These are phyloP conservation scores for Acidiella bohemica DNA, from an alignment of 495 filamentous ascomycete species.

Conservation along the genomic window DNA sequence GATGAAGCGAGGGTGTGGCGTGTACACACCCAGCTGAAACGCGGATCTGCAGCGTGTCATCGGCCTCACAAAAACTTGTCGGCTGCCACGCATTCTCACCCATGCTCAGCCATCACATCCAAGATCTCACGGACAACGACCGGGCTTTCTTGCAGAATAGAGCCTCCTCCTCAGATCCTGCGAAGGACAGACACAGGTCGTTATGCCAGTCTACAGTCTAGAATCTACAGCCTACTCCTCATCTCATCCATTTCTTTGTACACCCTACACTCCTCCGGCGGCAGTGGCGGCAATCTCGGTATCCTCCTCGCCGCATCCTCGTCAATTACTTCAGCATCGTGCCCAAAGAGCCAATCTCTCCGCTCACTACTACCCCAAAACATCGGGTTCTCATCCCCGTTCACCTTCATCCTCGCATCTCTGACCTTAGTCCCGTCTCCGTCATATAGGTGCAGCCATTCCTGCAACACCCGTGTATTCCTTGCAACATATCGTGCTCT, in stretches of 20 bases:
- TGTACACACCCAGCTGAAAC: too few species aligned
- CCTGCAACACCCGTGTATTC: slow-evolving; percentile 39
- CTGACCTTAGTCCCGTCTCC: slow-evolving; percentile 42
- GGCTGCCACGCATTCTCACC: too few species aligned
- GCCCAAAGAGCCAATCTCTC: slow-evolving; percentile 16
- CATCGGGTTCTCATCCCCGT: slow-evolving; percentile 10
- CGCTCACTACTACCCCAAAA: slow-evolving; percentile 13
- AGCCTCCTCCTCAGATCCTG: too few species aligned
- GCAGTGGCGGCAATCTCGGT: slow-evolving; percentile 11
- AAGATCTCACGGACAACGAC: too few species aligned
- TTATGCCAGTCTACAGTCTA: too few species aligned
- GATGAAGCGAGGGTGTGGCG: too few species aligned
- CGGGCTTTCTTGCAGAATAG: too few species aligned
- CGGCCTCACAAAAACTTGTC: too few species aligned
- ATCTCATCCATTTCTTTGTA: slow-evolving; percentile 2
- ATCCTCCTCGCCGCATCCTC: slow-evolving; percentile 7
- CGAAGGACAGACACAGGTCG: too few species aligned
- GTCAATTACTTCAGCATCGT: slow-evolving; percentile 10
- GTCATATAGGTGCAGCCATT: slow-evolving; percentile 47
- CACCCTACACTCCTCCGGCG: slow-evolving; percentile 10
- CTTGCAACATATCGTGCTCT: slow-evolving; percentile 44
- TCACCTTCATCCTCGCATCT: slow-evolving; percentile 33
- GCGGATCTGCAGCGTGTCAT: too few species aligned
- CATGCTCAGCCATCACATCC: too few species aligned
- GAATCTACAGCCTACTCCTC: slow-evolving; percentile 2